Evolutionary conservation across 1,284 basidiomycete genomes (phyloP).

Genomic region (Ustilago sp.): DNA sequence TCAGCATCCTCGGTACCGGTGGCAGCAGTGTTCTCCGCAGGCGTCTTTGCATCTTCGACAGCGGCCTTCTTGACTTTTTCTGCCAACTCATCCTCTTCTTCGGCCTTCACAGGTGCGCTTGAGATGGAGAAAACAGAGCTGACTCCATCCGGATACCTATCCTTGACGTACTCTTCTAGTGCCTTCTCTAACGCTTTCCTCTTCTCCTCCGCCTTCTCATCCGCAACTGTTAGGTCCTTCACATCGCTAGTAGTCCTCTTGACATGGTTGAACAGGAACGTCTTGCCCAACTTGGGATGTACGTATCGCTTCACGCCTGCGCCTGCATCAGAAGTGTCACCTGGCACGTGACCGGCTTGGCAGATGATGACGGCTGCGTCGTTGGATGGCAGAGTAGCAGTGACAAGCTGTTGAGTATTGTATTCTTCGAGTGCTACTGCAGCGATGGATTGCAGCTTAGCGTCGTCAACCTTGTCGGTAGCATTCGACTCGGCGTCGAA

Average conservation of each 20-base stretch:
- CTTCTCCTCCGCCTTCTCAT: conserved; percentile 24
- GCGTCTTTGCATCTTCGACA: conserved; percentile 27
- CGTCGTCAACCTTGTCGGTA: conserved; percentile 35
- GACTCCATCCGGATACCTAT: conserved; percentile 63
- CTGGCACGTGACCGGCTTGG: conserved; percentile 29
- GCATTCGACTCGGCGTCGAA: conserved; percentile 41
- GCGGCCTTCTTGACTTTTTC: conserved; percentile 21
- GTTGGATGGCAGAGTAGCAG: conserved; percentile 24
- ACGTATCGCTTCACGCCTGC: conserved; percentile 35
- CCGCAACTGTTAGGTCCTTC: conserved; percentile 3
- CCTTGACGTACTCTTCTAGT: conserved; percentile 52
- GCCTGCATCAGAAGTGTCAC: neutral
- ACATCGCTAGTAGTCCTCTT: conserved; percentile 36
- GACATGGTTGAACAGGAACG: conserved; percentile 47
- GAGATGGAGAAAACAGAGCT: conserved; percentile 48
- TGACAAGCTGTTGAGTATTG: conserved; percentile 56
- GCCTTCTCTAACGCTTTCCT: conserved; percentile 52
- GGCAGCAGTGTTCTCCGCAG: conserved; percentile 32
- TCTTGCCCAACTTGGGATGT: conserved; percentile 36
- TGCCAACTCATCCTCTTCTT: conserved; percentile 17
- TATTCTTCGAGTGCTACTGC: conserved; percentile 47
- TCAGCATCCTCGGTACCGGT: conserved; percentile 4
- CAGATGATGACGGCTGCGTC: conserved; percentile 40
- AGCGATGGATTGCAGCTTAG: conserved; percentile 35
- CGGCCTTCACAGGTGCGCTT: conserved; percentile 25